A percentile compares a stretch with the other conserved stretches of the same genome.
Conservation (phyloP, 306 rosid genomes). For the Rosa chinensis region DNA sequence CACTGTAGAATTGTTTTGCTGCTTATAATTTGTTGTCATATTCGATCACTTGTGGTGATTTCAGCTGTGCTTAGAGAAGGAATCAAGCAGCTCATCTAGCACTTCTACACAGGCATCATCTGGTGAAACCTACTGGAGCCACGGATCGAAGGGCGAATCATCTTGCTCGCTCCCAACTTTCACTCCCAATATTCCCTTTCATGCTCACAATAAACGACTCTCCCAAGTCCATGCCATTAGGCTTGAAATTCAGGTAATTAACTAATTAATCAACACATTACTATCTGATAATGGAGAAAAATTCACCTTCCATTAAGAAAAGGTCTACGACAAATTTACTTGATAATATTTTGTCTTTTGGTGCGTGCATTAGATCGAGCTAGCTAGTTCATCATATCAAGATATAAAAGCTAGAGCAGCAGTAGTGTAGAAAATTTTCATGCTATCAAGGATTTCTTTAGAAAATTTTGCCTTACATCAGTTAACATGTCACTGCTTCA, state of each 20-base stretch:
- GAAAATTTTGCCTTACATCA: not conserved
- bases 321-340: not conserved
- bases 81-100: slow-evolving; percentile 52
- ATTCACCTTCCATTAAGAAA: not conserved
- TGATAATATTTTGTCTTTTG: no score
- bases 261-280: not conserved
- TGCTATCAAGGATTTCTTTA: not conserved
- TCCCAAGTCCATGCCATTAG: slow-evolving; percentile 28
- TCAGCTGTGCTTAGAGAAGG: slow-evolving; percentile 67
- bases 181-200: slow-evolving; percentile 32
- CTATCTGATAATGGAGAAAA: not conserved
- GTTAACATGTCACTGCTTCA: not conserved
- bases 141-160: slow-evolving; percentile 41
- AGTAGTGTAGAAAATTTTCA: not conserved
- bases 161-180: slow-evolving; percentile 59
- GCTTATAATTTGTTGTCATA: not conserved
- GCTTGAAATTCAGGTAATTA: slow-evolving; percentile 37
- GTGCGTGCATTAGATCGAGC: no score
- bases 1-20: not conserved
- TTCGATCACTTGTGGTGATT: not conserved
- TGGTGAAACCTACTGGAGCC: slow-evolving; percentile 55
- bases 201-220: slow-evolving; percentile 21
- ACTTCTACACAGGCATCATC: slow-evolving; percentile 53
- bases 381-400: not conserved
- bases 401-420: not conserved